phyloP scores from a whole-genome alignment of 1,139 yeast genomes.

The Saccharomycopsis hybrid region DNA sequence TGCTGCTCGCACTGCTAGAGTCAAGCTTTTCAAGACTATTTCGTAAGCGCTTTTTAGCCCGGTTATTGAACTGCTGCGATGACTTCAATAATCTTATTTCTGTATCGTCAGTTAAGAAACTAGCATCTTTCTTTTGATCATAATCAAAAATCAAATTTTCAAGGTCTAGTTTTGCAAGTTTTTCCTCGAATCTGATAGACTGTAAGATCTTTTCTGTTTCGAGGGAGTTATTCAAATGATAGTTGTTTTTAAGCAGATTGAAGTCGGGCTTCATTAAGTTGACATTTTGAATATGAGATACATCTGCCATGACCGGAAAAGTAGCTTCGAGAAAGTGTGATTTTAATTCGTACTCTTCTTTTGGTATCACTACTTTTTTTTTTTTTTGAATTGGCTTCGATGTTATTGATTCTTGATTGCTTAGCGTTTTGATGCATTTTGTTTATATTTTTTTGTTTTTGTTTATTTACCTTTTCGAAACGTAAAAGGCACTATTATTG shows the following conservation, averaged over 20 bases:
- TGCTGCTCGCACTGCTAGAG: too few relatives aligned
- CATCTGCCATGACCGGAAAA: background rate
- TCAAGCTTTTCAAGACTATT: too few relatives aligned
- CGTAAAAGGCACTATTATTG: too few relatives aligned
- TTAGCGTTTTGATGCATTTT: too few relatives aligned
- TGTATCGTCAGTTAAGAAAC: slow-evolving; percentile 16
- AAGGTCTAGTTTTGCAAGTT: slow-evolving; percentile 14
- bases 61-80: background rate
- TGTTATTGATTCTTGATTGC: too few relatives aligned
- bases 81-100: slow-evolving; percentile 14
- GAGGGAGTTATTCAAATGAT: background rate
- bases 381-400: too few relatives aligned
- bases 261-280: background rate
- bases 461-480: too few relatives aligned
- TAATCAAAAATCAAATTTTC: slow-evolving; percentile 14
- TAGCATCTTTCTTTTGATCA: slow-evolving; percentile 7
- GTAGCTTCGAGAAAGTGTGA: too few relatives aligned
- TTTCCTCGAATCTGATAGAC: slow-evolving; percentile 15
- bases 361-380: too few relatives aligned
- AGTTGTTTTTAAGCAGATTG: background rate
- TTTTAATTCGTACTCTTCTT: too few relatives aligned
- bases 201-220: slow-evolving; percentile 16
- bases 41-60: too few relatives aligned
- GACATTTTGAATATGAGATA: background rate
- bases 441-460: too few relatives aligned